Base-by-base conservation (phyloP, 768 basidiomycete genomes). In the Amanita rimosa region DNA sequence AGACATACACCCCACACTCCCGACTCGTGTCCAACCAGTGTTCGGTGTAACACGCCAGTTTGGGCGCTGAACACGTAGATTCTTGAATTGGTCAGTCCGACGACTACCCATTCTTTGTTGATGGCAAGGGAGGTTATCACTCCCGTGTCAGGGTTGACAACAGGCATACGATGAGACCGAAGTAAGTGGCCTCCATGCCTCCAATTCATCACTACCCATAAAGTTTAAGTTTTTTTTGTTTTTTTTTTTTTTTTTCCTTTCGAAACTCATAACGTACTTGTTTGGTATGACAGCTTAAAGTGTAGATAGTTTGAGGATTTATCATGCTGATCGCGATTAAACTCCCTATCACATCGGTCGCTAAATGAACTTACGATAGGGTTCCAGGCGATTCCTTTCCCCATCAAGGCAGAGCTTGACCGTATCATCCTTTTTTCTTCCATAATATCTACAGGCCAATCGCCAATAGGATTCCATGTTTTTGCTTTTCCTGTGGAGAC, bases 1-100 rank as follows among this genome's bases (percentile, higher is more conserved):
- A 97, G 73, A 47, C 82, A 79, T 11, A 96, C 78, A 11, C 86
- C 84, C 94, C 94, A 97, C 1, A 96, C 93, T n/a, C 94, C 94
- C 17, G 74, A 66, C 13, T 84, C 81, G 62, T 96, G 94, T 0
- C 94, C 94, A 7, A 78, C 70, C 1, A 98, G 76, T 0, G 87
- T 88, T 45, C 85, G 74, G 36, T 75, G 74, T 44, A 87, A 76
- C 1, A 83, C 75, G 0, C 94, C 94, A 0, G 85, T 85, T 35
- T 66, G 68, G 1, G 87, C 81, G 53, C 83, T 83, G 66, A 91
- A 97, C 8, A 97, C 72, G 57, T 91, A 85, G 40, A 97, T 84
- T 53, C 81, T 80, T 54, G 76, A 75, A 60, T 85, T 94, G 7
- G 88, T 86, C 55, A 96, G 83, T 1, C 90, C 93, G 16, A 93